Evolutionary conservation across 106 monocot species (phyloP), one percentile per base, ranked within the genome.

Genomic region (Posidonia australis): DNA sequence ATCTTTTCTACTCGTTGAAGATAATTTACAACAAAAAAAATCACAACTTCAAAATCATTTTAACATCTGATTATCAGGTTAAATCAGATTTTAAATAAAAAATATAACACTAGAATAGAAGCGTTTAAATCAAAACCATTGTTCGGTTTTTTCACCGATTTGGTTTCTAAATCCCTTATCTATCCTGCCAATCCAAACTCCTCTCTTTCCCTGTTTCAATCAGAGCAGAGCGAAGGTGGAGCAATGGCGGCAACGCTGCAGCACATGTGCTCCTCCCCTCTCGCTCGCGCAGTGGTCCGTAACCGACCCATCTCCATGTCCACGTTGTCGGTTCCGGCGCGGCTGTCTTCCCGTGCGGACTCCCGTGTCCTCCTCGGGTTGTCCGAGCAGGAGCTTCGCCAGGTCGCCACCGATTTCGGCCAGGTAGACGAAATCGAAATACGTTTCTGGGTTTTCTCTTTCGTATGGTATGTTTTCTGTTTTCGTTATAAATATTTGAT

Each of bases 351-450:
- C 7, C 17, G 66, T 5, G 30, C 62, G 5, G 78, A 82, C 30
- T 58, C 84, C 22, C 86, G 84, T 64, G 77, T 84, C 13, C 84
- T 96, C 58, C 68, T 96, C 46, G 94, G 94, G 55, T 64, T 96
- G 68, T 84, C 90, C 42, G 90, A 96, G 77, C 44, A 74, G 52
- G 84, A 96, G 57, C 94, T 96, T 65, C 86, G 78, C 9, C 76
- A 90, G 72, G 78, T 96, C 64, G 86, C 94, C 36, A 16, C 80
- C 22, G 90, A 90, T 44, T 70, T 80, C 17, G 94, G 87, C 0
- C 84, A 96, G 67, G 94, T 96, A 60, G 26, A 28, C 0, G 9
- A 13, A 12, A 14, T 57, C 26, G 57, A 57, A 57, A 26, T 11
- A 10, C 1, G 23, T 54, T 48, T n/a, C n/a, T n/a, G 18, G 22